Evolutionary conservation across 2,329 filamentous ascomycete species (phyloP).

Genomic region (Pleurostoma richardsiae): DNA sequence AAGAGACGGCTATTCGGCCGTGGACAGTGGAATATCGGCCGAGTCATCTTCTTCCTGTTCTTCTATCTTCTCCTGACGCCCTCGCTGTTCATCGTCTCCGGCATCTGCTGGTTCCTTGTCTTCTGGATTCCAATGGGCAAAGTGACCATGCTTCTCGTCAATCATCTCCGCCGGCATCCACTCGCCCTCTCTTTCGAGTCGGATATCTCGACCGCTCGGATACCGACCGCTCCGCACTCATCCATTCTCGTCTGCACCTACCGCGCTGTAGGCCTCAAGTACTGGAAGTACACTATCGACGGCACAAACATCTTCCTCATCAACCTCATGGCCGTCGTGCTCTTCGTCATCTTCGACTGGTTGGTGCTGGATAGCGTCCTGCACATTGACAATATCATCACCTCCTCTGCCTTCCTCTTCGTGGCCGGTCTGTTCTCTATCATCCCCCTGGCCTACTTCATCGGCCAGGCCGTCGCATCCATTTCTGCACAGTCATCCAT

Average conservation of each 20-base stretch:
- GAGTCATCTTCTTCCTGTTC: constrained; percentile 92
- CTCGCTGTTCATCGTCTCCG: constrained; percentile 77
- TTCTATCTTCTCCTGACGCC: constrained; percentile 93
- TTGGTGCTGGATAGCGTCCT: constrained; percentile 67
- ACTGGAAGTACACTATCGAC: constrained; percentile 99
- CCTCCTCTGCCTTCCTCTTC: constrained; percentile 82
- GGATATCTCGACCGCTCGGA: constrained; percentile 70
- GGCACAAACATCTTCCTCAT: constrained; percentile 99
- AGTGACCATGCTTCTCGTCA: constrained; percentile 81
- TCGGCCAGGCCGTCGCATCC: constrained; percentile 94
- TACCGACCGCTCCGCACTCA: constrained; percentile 65
- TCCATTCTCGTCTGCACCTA: constrained; percentile 96
- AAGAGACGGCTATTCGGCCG: constrained; percentile 91
- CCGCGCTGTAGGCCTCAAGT: constrained; percentile 86
- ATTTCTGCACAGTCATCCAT: constrained; percentile 98
- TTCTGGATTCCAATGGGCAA: constrained; percentile 99
- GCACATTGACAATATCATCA: constrained; percentile 67
- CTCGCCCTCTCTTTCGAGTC: constrained; percentile 90
- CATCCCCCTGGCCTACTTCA: constrained; percentile 96
- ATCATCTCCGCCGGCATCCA: constrained; percentile 88
- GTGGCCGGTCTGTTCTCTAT: constrained; percentile 80
- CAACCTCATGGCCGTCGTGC: constrained; percentile 89
- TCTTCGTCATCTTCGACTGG: constrained; percentile 93
- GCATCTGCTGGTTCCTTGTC: constrained; percentile 91
- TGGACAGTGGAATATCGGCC: constrained; percentile 90